Evolutionary conservation across 2,329 filamentous ascomycete species (phyloP).

Genomic region (Decorospora gaudefroyi): DNA sequence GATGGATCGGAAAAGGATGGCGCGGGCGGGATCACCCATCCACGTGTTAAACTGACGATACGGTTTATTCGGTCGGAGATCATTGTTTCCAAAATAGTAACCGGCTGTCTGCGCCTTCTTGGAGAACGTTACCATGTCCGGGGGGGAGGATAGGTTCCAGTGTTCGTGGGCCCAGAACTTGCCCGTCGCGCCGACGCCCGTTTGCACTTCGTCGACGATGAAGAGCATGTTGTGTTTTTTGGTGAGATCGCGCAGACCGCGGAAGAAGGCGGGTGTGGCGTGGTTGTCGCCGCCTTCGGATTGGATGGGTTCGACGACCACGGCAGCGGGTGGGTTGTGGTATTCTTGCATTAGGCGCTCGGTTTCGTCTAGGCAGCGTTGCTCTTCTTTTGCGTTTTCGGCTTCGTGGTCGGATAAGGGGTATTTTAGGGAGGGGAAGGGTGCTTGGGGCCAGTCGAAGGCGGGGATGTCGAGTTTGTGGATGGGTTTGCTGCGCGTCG

Average conservation of each 20-base stretch:
- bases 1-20: slow-evolving; percentile 84
- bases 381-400: slow-evolving; percentile 82
- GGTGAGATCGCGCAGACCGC: slow-evolving; percentile 77
- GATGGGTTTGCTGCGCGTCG: slow-evolving; percentile 88
- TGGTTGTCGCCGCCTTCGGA: slow-evolving; percentile 96
- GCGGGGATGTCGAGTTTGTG: slow-evolving; percentile 95
- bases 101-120: slow-evolving; percentile 95
- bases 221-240: slow-evolving; percentile 76
- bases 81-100: slow-evolving; percentile 84
- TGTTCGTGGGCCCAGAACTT: slow-evolving; percentile 98
- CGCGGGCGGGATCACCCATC: slow-evolving; percentile 90
- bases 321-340: slow-evolving; percentile 77
- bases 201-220: slow-evolving; percentile 95
- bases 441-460: slow-evolving; percentile 91
- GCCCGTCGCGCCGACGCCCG: slow-evolving; percentile 87
- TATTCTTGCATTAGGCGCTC: slow-evolving; percentile 79
- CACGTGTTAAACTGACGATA: slow-evolving; percentile 98
- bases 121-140: slow-evolving; percentile 92
- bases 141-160: slow-evolving; percentile 78
- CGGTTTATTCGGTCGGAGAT: slow-evolving; percentile 84
- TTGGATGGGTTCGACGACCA: slow-evolving; percentile 88
- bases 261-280: slow-evolving; percentile 85
- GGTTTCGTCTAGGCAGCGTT: slow-evolving; percentile 78
- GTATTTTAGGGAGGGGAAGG: slow-evolving; percentile 85
- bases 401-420: slow-evolving; percentile 77